Conservation (phyloP, 345 rosid species). For the Arabidopsis suecica region DNA sequence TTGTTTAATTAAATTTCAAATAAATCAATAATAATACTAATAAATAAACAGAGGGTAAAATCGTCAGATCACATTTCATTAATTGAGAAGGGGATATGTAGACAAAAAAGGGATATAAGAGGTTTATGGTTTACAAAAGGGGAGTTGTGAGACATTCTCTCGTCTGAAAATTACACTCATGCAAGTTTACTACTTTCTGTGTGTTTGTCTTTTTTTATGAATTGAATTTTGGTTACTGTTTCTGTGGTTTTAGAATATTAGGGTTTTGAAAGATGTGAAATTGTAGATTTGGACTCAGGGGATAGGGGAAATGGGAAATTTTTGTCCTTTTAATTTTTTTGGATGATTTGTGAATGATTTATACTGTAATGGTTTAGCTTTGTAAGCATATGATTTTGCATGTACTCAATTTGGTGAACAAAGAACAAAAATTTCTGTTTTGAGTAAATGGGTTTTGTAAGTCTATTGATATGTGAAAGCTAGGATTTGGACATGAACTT, state of each 20-base stretch:
- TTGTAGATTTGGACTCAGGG: slow-evolving; percentile 17
- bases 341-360: background rate
- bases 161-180: slow-evolving; percentile 11
- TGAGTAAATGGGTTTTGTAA: slow-evolving; percentile 5
- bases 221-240: background rate
- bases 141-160: no score
- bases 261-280: slow-evolving; percentile 33
- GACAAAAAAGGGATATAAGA: no score
- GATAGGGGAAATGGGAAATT: background rate
- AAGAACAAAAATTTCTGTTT: background rate
- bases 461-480: background rate
- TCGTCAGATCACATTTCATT: no score
- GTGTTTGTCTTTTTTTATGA: background rate
- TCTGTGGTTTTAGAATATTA: slow-evolving; percentile 1
- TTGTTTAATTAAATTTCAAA: no score
- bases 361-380: background rate
- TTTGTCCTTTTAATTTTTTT: background rate
- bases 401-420: slow-evolving; percentile 18
- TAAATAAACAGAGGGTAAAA: no score
- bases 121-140: no score
- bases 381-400: slow-evolving; percentile 20
- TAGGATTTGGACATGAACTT: background rate
- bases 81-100: no score
- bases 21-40: no score
- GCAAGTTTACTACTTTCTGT: background rate